Base-by-base conservation (phyloP, 2,329 filamentous ascomycete genomes). In the Xylariales sp. region DNA sequence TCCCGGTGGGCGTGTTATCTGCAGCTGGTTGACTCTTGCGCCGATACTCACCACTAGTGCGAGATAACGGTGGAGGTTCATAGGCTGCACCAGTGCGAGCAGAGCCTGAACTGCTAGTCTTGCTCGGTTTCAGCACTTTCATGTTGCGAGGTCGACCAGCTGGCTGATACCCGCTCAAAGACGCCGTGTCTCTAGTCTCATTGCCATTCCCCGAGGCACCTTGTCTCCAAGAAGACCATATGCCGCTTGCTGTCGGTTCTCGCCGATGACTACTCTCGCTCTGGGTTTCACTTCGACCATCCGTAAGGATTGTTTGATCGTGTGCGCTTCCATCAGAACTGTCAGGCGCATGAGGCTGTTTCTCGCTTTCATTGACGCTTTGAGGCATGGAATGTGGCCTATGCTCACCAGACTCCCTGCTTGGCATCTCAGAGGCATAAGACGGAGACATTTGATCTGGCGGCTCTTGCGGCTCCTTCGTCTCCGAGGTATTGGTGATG, bases 71-170 rank as follows among this genome's bases (percentile, higher is more conserved):
- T 4, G 70, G 54, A 5, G 71, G 64, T 45, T 83, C 79, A 40
- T 78, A 76, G 3, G 72, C 59, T 2, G 69, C 51, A 1, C 72
- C 72, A 0, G 71, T 70, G 41, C 69, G 69, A 2, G 66, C 63
- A 10, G 72, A 71, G 2, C 66, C 65, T 1, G 82, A 75, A 18
- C 66, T 65, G 16, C 65, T 63, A 5, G 81, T 71, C 57, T 88
- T 93, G 40, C 74, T 75, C 2, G 91, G 82, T 54, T 89, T 88
- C 37, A 97, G 70, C 2, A 96, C 84, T 67, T 95, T 97, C 85
- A 97, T 97, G 35, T 81, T 82, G 34, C 85, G 78, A 13, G 73
- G 63, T 33, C 80, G 70, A 55, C 79, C 63, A 47, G 82, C 70
- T 50, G 82, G 83, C 55, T 88, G 83, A 55, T 88, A 88, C 18